phyloP scores from a whole-genome alignment of 2,329 filamentous ascomycete genomes.

The Taxawa tesnikishii region DNA sequence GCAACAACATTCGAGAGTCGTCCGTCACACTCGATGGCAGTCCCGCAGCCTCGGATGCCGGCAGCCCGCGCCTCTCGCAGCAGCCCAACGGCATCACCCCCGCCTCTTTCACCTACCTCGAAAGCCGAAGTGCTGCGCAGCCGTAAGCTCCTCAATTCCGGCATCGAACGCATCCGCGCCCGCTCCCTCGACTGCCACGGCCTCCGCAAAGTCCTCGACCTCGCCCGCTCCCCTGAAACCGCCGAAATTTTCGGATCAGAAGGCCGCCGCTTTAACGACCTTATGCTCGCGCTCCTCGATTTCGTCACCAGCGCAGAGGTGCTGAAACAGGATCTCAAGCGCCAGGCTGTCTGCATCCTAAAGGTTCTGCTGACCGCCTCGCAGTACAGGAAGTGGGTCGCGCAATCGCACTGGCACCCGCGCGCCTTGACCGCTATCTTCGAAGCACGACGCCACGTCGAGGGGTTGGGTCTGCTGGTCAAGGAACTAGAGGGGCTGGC shows the following conservation, averaged over 20 bases:
- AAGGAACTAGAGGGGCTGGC: constrained; percentile 62
- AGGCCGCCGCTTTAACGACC: constrained; percentile 57
- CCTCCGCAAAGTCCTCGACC: constrained; percentile 64
- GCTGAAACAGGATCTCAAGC: constrained; percentile 42
- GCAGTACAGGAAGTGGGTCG: constrained; percentile 33
- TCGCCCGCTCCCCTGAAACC: constrained; percentile 51
- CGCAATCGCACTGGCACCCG: constrained; percentile 42
- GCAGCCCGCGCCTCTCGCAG: constrained; percentile 9
- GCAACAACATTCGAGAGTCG: constrained; percentile 21
- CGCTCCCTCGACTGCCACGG: constrained; percentile 68
- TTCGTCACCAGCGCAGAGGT: constrained; percentile 47
- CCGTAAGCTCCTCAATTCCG: constrained; percentile 55
- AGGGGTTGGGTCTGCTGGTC: constrained; percentile 58
- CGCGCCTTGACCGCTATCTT: constrained; percentile 57
- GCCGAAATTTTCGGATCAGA: constrained; percentile 45
- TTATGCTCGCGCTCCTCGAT: constrained; percentile 56
- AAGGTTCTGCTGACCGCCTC: constrained; percentile 57
- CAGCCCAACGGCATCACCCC: constrained; percentile 1
- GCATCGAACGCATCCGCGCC: constrained; percentile 58
- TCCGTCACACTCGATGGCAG: constrained; percentile 9
- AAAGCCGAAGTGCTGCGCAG: constrained; percentile 31
- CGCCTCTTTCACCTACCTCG: constrained; percentile 15
- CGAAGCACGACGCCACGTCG: constrained; percentile 51
- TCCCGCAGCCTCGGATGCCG: constrained; percentile 18
- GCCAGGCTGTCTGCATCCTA: constrained; percentile 61